phyloP scores from a whole-genome alignment of 305 asterid species.

The Fraxinus velutina region DNA sequence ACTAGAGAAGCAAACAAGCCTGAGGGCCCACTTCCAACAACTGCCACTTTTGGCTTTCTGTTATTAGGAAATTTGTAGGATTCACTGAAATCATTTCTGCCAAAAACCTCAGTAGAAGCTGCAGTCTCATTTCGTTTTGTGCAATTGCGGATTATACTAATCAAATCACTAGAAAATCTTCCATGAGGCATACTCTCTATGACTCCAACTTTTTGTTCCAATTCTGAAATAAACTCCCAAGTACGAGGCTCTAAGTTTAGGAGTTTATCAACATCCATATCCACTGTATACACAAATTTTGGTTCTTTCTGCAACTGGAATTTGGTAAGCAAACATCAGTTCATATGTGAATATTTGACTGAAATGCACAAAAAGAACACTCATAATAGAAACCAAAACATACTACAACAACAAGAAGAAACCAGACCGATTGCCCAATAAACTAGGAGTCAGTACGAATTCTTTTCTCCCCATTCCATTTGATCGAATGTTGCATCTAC shows the following conservation, averaged over 20 bases:
- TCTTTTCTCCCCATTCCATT: background rate
- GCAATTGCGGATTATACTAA: conserved; percentile 40
- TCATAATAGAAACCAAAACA: background rate
- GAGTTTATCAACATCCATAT: conserved; percentile 68
- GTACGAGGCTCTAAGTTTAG: conserved; percentile 77
- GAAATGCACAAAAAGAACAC: background rate
- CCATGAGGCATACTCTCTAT: conserved; percentile 57
- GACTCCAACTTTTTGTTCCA: conserved; percentile 73
- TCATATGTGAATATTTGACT: background rate
- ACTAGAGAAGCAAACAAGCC: conserved; percentile 96
- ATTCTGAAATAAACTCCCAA: conserved; percentile 66
- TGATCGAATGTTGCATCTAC: background rate
- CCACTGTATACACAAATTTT: conserved; percentile 56
- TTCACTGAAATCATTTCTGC: conserved; percentile 25
- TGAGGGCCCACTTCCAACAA: conserved; percentile 95
- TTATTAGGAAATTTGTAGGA: conserved; percentile 27
- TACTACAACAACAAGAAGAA: background rate
- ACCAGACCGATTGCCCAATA: background rate
- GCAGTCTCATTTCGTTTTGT: conserved; percentile 38
- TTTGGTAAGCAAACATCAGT: conserved; percentile 18
- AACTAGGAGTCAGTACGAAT: background rate
- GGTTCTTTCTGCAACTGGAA: conserved; percentile 66
- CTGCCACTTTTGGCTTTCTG: conserved; percentile 68
- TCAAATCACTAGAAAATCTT: conserved; percentile 55
- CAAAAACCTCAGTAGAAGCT: conserved; percentile 29